A percentile compares a stretch with the other conserved stretches of the same genome.
These are phyloP conservation scores for Aspergillus nidulans DNA, from an alignment of 495 filamentous ascomycete species.

Conservation along the genomic window DNA sequence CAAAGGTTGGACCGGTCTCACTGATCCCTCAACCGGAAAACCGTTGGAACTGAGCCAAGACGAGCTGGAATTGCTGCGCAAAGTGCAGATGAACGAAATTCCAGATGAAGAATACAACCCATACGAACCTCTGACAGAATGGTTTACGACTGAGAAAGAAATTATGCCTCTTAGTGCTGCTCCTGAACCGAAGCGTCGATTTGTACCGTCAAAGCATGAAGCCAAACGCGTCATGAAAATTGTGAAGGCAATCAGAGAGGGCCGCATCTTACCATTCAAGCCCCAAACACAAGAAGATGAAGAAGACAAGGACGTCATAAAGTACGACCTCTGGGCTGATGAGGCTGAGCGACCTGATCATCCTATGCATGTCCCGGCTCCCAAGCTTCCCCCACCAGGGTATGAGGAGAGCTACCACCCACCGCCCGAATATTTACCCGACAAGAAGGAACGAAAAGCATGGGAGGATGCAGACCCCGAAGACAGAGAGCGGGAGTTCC, in stretches of 20 bases:
- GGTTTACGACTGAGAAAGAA: slow-evolving; percentile 85
- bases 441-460: slow-evolving; percentile 73
- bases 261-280: slow-evolving; percentile 87
- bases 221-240: slow-evolving; percentile 97
- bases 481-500: slow-evolving; percentile 83
- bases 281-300: slow-evolving; percentile 70
- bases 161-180: slow-evolving; percentile 92
- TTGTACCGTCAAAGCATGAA: slow-evolving; percentile 97
- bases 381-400: slow-evolving; percentile 87
- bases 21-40: slow-evolving; percentile 87
- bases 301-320: slow-evolving; percentile 62
- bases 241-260: slow-evolving; percentile 90
- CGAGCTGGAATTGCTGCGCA: slow-evolving; percentile 82
- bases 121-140: slow-evolving; percentile 89
- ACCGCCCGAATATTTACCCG: slow-evolving; percentile 90
- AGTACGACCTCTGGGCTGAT: slow-evolving; percentile 93
- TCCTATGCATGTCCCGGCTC: slow-evolving; percentile 92
- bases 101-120: slow-evolving; percentile 85
- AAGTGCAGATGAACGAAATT: slow-evolving; percentile 86
- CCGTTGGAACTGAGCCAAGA: slow-evolving; percentile 82
- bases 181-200: slow-evolving; percentile 92
- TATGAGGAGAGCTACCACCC: slow-evolving; percentile 96
- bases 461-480: slow-evolving; percentile 89
- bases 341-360: slow-evolving; percentile 80
- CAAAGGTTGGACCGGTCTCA: slow-evolving; percentile 95